Evolutionary conservation across 2,329 filamentous ascomycete species (phyloP).

Genomic region (Epicoccum sorghinum): DNA sequence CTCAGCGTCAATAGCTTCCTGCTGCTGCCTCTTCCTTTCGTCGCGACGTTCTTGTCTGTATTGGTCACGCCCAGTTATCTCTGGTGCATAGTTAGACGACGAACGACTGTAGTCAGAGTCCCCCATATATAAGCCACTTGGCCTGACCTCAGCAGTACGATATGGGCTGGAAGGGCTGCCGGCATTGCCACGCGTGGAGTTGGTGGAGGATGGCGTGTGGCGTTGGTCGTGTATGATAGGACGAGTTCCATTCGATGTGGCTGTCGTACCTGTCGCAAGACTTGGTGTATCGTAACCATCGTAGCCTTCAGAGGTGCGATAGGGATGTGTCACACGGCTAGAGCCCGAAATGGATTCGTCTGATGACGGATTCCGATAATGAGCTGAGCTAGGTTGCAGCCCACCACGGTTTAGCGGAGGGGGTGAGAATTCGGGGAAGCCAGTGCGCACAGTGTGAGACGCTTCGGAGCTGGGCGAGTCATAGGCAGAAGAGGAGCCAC

Average conservation of each 20-base stretch:
- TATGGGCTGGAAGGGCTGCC: conserved; percentile 25
- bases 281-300: conserved; percentile 39
- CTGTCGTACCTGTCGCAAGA: conserved; percentile 6
- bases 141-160: conserved; percentile 26
- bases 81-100: conserved; percentile 30
- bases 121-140: conserved; percentile 22
- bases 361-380: conserved; percentile 36
- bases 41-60: conserved; percentile 28
- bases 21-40: conserved; percentile 27
- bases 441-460: conserved; percentile 40
- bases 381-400: conserved; percentile 24
- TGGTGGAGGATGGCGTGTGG: not conserved
- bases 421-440: conserved; percentile 38
- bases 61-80: conserved; percentile 30
- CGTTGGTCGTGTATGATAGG: conserved; percentile 37
- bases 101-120: conserved; percentile 29
- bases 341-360: conserved; percentile 36
- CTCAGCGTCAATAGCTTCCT: conserved; percentile 32
- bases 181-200: conserved; percentile 19
- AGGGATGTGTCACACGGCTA: conserved; percentile 37
- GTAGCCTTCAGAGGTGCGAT: conserved; percentile 37
- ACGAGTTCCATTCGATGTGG: conserved; percentile 27
- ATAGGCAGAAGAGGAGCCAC: conserved; percentile 26
- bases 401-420: conserved; percentile 23
- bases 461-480: conserved; percentile 41